Percentiles rank a stretch among this genome's conserved stretches.
These are phyloP conservation scores for Vaccinium myrtillus DNA, from an alignment of 148 eudicot species.

Conservation along the genomic window DNA sequence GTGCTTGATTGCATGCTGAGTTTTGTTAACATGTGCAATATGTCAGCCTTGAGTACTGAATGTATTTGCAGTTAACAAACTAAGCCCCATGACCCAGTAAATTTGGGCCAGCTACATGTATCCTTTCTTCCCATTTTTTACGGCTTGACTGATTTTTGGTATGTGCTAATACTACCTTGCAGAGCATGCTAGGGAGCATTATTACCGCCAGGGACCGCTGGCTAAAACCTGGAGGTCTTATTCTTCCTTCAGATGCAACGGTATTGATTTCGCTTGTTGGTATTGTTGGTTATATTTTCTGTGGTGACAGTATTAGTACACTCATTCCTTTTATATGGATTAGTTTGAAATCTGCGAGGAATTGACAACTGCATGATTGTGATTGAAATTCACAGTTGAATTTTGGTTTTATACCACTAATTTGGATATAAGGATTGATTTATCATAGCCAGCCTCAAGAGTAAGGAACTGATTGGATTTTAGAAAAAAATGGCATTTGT, in stretches of 20 bases:
- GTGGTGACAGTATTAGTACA: neutral
- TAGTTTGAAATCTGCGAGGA: neutral
- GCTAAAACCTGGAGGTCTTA: conserved; percentile 99
- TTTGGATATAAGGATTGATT: too few species aligned
- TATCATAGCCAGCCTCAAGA: neutral
- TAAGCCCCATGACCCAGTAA: neutral
- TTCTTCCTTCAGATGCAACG: conserved; percentile 93
- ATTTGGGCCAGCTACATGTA: neutral
- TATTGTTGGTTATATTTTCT: neutral
- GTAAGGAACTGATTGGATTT: conserved; percentile 6
- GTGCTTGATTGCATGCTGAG: conserved; percentile 6
- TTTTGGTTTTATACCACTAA: neutral
- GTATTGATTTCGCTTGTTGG: conserved; percentile 34
- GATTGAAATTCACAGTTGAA: neutral
- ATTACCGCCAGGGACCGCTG: conserved; percentile 96
- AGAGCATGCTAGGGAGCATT: conserved; percentile 99
- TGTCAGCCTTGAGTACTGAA: neutral
- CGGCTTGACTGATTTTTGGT: neutral
- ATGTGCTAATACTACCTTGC: conserved; percentile 18
- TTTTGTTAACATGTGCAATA: neutral
- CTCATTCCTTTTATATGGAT: neutral
- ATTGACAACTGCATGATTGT: neutral
- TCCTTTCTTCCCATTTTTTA: neutral
- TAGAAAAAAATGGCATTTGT: conserved; percentile 8
- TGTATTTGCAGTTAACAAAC: neutral